Evolutionary conservation across 345 rosid species (phyloP), one percentile per base, ranked within the genome.

Genomic region (Euphorbia tirucalli): DNA sequence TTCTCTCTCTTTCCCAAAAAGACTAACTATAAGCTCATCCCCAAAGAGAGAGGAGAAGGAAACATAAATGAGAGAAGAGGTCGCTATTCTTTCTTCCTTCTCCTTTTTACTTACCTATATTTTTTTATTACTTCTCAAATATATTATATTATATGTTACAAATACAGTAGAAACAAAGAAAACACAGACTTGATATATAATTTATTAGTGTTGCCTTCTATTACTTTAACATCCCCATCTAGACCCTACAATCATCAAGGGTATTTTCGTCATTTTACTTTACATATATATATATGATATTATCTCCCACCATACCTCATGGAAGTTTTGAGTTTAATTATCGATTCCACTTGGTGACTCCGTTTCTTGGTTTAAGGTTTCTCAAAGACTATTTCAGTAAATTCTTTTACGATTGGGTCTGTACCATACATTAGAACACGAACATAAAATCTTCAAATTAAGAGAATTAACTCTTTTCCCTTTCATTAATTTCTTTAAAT

Each of bases 51-150:
- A 73, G 69, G 66, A 62, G 58, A 75, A 15, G 13, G 10, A 30
- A 15, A 60, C 59, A 50, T 61, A 75, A 76, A 43, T n/a, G 16
- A 46, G 61, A 61, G 73, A 74, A 74, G 78, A 71, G 74, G 90
- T 86, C 83, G 78, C 84, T 87, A 35, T 88, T 86, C 66, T 84
- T 77, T 75, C 81, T 79, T 50, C 9, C 31, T 68, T 32, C 86
- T 83, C 70, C 81, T 74, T 72, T 78, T 76, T 69, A 76, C 78
- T 54, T 75, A 49, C 79, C 83, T 22, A 55, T 78, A 72, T 56
- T 76, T 67, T 71, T 57, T 76, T 39, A 37, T 8, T 76, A 28
- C 66, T 57, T 74, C 30, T 56, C 1, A 13, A 44, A 44, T 46
- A 2, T 6, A 46, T 13, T 46, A 13, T 35, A 13, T 35, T 3